Base-by-base conservation (phyloP, 768 basidiomycete species). In the Amanita rubescens region DNA sequence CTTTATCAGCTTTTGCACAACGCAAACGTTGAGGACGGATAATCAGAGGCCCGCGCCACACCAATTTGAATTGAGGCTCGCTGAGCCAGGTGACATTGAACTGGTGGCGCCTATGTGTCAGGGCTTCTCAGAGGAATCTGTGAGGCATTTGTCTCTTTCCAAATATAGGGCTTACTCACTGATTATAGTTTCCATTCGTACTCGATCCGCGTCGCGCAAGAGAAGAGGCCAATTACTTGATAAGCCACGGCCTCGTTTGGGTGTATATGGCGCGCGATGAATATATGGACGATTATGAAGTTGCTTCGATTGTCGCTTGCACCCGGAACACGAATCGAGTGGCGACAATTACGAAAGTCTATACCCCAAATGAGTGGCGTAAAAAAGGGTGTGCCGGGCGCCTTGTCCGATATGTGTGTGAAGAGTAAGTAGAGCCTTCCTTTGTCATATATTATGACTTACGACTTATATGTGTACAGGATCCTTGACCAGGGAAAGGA, bases 331-430 rank as follows among this genome's bases (percentile, higher is more conserved):
- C 74, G 22, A 70, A 73, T 1, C 71, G 60, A 4, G 75, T 84
- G 22, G 79, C 81, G 2, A 78, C 83, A 0, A 80, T 90, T 42
- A 84, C 84, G 35, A 90, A 90, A 63, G 87, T 90, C 0, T 84
- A 71, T 61, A 90, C 88, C 0, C 69, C 74, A 44, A 70, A 77
- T 0, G 34, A 59, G 2, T 84, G 78, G 74, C 71, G 83, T 41
- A 63, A 75, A 0, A 67, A 62, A 1, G 77, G 82, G 3, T 84
- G 76, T 58, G 88, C 88, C 0, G 79, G 79, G 60, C 72, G 77
- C 7, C 76, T 90, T 15, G 76, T 84, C 1, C 73, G 80, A 5
- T 68, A 70, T 14, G 84, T 87, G 20, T 80, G 78, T 58, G 66
- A 72, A 56, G 64, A 78, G 78, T 85, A 62, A 58, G 79, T 73